Percentiles rank a stretch among this genome's conserved stretches.
These are phyloP conservation scores for Clitopilus passeckerianus DNA, from an alignment of 768 basidiomycete species.

Conservation along the genomic window DNA sequence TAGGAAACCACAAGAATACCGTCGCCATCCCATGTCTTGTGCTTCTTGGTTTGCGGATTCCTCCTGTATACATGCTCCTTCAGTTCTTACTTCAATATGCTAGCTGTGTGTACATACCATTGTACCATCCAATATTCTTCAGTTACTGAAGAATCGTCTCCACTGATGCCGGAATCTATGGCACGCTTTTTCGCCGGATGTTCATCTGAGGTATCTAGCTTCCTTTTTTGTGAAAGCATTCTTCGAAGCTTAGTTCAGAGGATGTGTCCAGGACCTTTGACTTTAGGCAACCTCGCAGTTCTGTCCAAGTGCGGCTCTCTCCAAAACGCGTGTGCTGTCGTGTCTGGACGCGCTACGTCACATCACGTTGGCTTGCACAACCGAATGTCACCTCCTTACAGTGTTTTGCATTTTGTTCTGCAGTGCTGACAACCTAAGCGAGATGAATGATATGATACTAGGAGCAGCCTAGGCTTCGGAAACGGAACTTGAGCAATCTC, in stretches of 20 bases:
- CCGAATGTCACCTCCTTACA: no score
- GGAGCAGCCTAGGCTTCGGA: no score
- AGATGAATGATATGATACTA: no score
- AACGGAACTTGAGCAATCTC: no score
- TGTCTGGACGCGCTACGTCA: background rate
- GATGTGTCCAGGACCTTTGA: background rate
- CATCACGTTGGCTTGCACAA: background rate
- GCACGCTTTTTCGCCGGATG: slow-evolving; percentile 25
- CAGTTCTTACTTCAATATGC: background rate
- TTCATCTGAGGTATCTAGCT: slow-evolving; percentile 23
- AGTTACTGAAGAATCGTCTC: background rate
- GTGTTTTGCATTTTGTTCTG: no score
- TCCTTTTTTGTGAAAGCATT: slow-evolving; percentile 23
- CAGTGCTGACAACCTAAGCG: no score
- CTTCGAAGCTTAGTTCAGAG: background rate
- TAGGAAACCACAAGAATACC: slow-evolving; percentile 53
- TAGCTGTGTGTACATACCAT: slow-evolving; percentile 40
- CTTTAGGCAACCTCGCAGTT: no score
- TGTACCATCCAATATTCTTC: slow-evolving; percentile 73
- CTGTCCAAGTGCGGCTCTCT: no score
- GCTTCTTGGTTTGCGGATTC: slow-evolving; percentile 69
- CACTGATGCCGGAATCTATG: slow-evolving; percentile 7
- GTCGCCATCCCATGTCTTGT: slow-evolving; percentile 90
- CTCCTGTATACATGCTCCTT: slow-evolving; percentile 36
- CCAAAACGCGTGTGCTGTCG: no score